These are phyloP conservation scores for Aegilops longissima DNA, from an alignment of 176 grass and related monocot species.

Conservation along the genomic window DNA sequence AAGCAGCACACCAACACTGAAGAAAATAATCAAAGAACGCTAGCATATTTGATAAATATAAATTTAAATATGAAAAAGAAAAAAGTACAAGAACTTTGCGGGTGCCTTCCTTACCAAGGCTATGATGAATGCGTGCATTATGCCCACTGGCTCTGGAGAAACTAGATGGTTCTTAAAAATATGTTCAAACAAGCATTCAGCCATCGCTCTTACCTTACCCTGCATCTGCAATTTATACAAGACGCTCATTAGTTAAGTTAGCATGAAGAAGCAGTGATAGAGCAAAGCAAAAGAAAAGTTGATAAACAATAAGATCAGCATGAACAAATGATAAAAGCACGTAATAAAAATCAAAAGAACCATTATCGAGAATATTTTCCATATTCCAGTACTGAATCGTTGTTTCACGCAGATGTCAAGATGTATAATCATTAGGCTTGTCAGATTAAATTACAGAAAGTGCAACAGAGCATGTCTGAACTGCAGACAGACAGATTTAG, in stretches of 20 bases:
- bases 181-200: constrained; percentile 44
- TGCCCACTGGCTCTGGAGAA: constrained; percentile 40
- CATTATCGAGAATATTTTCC: not conserved
- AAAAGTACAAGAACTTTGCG: not conserved
- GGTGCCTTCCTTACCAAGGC: constrained; percentile 56
- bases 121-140: constrained; percentile 60
- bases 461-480: not conserved
- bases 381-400: not conserved
- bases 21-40: constrained; percentile 22
- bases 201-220: constrained; percentile 44
- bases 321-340: not conserved
- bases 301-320: not conserved
- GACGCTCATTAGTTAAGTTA: not conserved
- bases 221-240: constrained; percentile 28
- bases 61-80: not conserved
- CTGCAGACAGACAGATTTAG: not conserved
- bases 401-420: not conserved
- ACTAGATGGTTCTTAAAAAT: constrained; percentile 70
- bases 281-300: constrained; percentile 7
- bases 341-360: not conserved
- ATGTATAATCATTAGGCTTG: not conserved
- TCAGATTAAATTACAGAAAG: not conserved
- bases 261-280: constrained; percentile 1
- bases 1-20: constrained; percentile 78
- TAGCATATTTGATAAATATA: constrained; percentile 13